Evolutionary conservation across 2,329 filamentous ascomycete genomes (phyloP), one percentile per base, ranked within the genome.

Genomic region (Nannizziopsis arthrosporioides): DNA sequence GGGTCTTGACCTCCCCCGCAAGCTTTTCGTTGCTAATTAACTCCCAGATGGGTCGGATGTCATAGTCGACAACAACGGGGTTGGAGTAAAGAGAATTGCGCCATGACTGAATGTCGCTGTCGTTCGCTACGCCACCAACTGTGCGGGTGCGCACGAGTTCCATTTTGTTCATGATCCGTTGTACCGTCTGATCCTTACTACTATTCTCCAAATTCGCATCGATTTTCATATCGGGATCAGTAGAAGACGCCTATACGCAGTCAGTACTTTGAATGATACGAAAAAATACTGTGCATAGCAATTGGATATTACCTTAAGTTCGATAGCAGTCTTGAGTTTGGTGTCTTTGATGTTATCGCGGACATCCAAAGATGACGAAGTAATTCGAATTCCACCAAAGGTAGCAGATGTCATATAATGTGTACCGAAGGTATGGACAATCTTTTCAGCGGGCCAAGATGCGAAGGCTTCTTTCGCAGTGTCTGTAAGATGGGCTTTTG

Each of bases 321-420:
- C 43, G 32, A 45, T 45, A 27, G 43, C 43, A 17, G 43, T 45
- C 34, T 45, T 45, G n/a, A 45, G 43, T 14, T 45, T 45, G 12
- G 43, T 39, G n/a, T 45, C 43, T 18, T 45, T 45, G 43, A 45
- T 45, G 9, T 45, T 36, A 32, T 45, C 43, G 3, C 43, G 43
- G 30, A 45, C 43, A 45, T 45, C 43, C 12, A 45, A 36, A 3
- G 43, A 38, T 12, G 43, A 45, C 9, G 43, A 45, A 1, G 43
- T 45, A 22, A 45, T 45, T 32, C 43, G 43, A 39, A 45, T 45
- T 15, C 43, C 43, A 39, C 43, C 43, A 39, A 45, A 45, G 18
- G 31, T 45, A 12, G 43, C 43, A 22, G 43, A 45, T 12, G 35
- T 45, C 43, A 45, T 45, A 17, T 38, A 45, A n/a, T 45, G 43